Conservation (phyloP, 257 asterid species). For the Fraxinus pennsylvanica region DNA sequence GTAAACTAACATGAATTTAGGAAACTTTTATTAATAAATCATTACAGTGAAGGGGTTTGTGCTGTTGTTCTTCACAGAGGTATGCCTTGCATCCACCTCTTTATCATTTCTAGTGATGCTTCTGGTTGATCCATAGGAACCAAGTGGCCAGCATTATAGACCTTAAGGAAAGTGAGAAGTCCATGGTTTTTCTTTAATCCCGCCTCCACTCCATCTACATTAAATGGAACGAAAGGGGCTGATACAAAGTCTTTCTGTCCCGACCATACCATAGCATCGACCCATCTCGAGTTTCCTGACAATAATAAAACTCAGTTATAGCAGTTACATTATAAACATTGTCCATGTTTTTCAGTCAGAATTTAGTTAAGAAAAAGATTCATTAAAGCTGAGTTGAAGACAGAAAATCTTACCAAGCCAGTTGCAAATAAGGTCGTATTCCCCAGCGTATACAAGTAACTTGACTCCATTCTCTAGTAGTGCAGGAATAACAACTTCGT, state of each 20-base stretch:
- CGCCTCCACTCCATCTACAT: conserved; percentile 44
- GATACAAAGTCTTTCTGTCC: conserved; percentile 42
- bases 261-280: conserved; percentile 61
- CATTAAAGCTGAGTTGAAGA: background rate
- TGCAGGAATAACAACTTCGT: conserved; percentile 48
- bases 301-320: conserved; percentile 1
- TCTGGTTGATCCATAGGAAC: conserved; percentile 90
- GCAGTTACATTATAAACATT: too few species aligned
- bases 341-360: background rate
- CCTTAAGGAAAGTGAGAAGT: conserved; percentile 62
- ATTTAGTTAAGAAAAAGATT: background rate
- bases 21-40: background rate
- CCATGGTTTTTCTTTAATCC: conserved; percentile 60
- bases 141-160: conserved; percentile 67
- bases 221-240: conserved; percentile 45
- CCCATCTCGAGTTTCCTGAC: conserved; percentile 82
- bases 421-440: conserved; percentile 74
- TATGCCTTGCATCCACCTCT: conserved; percentile 54
- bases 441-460: conserved; percentile 65
- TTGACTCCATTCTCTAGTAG: conserved; percentile 63
- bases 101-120: conserved; percentile 63
- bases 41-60: background rate
- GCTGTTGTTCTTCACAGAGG: conserved; percentile 5
- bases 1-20: background rate
- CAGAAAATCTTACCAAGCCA: conserved; percentile 57